phyloP scores from a whole-genome alignment of 345 rosid species.

The Fremontodendron californicum region DNA sequence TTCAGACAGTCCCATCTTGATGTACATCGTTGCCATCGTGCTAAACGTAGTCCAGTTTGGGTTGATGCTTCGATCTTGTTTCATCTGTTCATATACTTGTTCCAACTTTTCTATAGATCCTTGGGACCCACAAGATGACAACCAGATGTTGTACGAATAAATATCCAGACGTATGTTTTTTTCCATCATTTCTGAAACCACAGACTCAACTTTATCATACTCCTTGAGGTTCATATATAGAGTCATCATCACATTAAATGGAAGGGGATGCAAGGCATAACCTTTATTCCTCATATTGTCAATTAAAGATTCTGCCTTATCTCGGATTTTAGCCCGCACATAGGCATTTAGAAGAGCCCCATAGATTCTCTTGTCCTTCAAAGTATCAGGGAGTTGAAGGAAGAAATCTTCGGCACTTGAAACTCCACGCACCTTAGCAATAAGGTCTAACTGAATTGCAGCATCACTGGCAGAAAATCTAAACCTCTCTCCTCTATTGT shows the following conservation, averaged over 20 bases:
- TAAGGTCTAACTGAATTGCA: constrained; percentile 86
- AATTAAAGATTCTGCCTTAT: constrained; percentile 68
- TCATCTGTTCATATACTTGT: constrained; percentile 68
- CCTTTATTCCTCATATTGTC: constrained; percentile 68
- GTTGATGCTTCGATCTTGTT: constrained; percentile 43
- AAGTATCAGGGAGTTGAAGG: constrained; percentile 41
- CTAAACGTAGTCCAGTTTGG: constrained; percentile 94
- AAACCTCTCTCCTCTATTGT: constrained; percentile 62
- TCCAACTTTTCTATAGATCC: constrained; percentile 75
- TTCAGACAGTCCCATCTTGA: constrained; percentile 61
- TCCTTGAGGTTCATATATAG: constrained; percentile 80
- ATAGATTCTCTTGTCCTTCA: constrained; percentile 75
- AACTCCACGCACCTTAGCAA: constrained; percentile 76
- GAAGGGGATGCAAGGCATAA: constrained; percentile 41
- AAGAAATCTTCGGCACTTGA: constrained; percentile 70
- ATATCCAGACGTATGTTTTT: constrained; percentile 65
- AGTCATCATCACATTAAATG: constrained; percentile 97
- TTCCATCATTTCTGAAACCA: constrained; percentile 77
- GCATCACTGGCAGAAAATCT: constrained; percentile 74
- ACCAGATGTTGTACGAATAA: constrained; percentile 91
- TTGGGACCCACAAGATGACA: constrained; percentile 71
- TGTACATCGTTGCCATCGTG: constrained; percentile 94
- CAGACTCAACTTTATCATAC: constrained; percentile 55
- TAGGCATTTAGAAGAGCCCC: constrained; percentile 86
- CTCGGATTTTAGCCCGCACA: constrained; percentile 51